Evolutionary conservation across 805 yeast species (phyloP), one percentile per base, ranked within the genome.

Genomic region (Scheffersomyces stipitis): DNA sequence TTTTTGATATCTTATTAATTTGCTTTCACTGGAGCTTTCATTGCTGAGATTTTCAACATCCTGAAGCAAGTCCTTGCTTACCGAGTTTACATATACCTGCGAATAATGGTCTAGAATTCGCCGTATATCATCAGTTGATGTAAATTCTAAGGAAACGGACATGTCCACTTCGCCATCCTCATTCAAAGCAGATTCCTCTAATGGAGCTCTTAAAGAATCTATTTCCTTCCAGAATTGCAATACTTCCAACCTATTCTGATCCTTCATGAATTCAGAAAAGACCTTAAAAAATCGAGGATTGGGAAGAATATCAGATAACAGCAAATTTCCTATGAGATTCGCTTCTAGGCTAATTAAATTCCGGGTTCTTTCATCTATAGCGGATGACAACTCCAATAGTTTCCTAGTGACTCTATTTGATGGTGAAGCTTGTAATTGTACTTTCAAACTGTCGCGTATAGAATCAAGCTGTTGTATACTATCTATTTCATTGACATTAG

Each of bases 141-240:
- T 58, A 33, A 73, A 61, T 38, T 71, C 77, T 10, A 66, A 48
- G 2, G 67, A 62, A 4, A 70, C 41, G 1, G 67, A 50, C 41
- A 73, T 53, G 26, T 47, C 58, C 33, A 57, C 53, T 15, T 49
- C 54, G 3, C 56, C 60, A 30, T 54, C 52, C 15, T 62, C 54
- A 28, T 61, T 62, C 4, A 52, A 37, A 16, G 51, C 38, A 15
- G 52, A 28, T 39, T 75, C 84, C 43, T 81, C 86, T 13, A 89
- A 57, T 0, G 96, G 96, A 33, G 84, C 84, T 48, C 80, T 78
- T 26, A 86, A 71, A 0, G 75, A 68, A 42, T 86, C 84, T 2
- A 87, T 82, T 2, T 76, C 72, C 4, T 75, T 54, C 87, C 89
- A 85, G 42, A 78, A 80, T 30, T 80, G 81, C 3, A 87, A 51